A percentile compares a stretch with the other conserved stretches of the same genome.
Conservation (phyloP, 257 asterid genomes). For the Plantago major region DNA sequence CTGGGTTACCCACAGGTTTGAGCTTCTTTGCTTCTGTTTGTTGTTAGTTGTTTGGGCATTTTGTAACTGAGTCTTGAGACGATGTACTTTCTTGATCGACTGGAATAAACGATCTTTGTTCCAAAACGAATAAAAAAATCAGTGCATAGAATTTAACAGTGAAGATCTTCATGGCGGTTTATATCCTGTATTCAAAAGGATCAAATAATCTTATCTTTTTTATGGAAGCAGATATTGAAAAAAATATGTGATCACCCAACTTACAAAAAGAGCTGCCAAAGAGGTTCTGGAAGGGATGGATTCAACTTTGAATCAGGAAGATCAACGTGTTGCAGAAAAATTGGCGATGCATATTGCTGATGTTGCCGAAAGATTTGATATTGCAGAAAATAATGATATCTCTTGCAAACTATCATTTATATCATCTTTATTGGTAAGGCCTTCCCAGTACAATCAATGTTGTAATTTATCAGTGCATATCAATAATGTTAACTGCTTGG, state of each 20-base stretch:
- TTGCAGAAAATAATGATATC: conserved; percentile 54
- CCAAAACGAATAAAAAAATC: no score
- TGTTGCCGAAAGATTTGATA: conserved; percentile 69
- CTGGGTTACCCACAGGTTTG: no score
- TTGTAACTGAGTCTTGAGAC: no score
- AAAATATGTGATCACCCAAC: conserved; percentile 92
- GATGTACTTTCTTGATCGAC: no score
- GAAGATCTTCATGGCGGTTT: no score
- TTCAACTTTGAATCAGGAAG: conserved; percentile 52
- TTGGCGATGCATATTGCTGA: conserved; percentile 90
- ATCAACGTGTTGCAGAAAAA: conserved; percentile 72
- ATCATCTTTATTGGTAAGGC: conserved; percentile 67
- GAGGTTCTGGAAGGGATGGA: conserved; percentile 98
- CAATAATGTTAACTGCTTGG: conserved; percentile 15
- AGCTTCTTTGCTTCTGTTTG: no score
- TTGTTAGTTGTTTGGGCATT: no score
- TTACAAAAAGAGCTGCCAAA: conserved; percentile 97
- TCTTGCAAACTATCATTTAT: conserved; percentile 90
- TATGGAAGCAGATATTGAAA: conserved; percentile 69
- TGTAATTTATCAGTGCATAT: conserved; percentile 4
- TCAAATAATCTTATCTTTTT: no score
- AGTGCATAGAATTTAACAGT: no score
- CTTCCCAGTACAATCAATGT: conserved; percentile 1
- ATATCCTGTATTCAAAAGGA: no score
- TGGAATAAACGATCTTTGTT: no score